Percentiles rank a stretch among this genome's conserved stretches.
Evolutionary conservation across 2,329 filamentous ascomycete species (phyloP).

Genomic region (Claviceps capensis): DNA sequence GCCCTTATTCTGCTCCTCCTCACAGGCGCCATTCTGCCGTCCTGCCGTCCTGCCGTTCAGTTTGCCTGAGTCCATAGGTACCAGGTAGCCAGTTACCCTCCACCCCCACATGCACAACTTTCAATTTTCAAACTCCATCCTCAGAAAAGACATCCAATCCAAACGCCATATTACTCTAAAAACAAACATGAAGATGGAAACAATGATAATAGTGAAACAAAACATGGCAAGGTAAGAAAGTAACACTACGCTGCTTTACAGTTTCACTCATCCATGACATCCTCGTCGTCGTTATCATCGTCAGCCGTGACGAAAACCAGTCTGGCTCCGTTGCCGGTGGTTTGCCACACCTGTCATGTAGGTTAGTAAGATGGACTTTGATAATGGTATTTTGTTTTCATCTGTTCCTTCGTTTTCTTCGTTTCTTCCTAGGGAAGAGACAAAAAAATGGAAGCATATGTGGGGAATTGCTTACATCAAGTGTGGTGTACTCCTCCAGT

Average conservation of each 20-base stretch:
- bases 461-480: conserved; percentile 60
- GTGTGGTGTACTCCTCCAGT: conserved; percentile 74
- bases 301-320: conserved; percentile 55
- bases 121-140: no score
- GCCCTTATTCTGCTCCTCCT: no score
- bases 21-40: no score
- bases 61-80: no score
- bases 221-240: conserved; percentile 6
- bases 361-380: conserved; percentile 21
- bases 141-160: no score
- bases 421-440: background rate
- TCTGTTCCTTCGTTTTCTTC: no score
- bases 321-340: conserved; percentile 53
- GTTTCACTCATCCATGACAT: conserved; percentile 30
- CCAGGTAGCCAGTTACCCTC: no score
- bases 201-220: background rate
- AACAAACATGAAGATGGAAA: background rate
- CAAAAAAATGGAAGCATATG: background rate
- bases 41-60: no score
- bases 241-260: background rate
- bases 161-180: background rate
- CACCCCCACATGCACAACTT: no score
- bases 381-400: background rate
- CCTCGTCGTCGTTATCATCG: conserved; percentile 36
- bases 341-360: conserved; percentile 57